Conservation (phyloP, 2,329 filamentous ascomycete genomes). For the Alternaria arborescens region DNA sequence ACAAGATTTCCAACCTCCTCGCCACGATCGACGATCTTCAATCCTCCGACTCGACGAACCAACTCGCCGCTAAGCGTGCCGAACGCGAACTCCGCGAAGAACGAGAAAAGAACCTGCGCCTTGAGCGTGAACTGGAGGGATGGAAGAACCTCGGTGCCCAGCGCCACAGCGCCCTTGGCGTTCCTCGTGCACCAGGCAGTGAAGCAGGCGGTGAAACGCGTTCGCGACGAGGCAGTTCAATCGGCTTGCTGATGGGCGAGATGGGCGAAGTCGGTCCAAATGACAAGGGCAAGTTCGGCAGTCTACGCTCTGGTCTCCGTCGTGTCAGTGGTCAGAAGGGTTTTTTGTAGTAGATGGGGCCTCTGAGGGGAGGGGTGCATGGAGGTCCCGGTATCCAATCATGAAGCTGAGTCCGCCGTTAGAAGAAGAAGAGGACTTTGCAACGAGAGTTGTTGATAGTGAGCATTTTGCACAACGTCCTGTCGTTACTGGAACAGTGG, state of each 20-base stretch:
- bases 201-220: slow-evolving; percentile 53
- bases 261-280: slow-evolving; percentile 42
- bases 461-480: background rate
- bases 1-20: slow-evolving; percentile 90
- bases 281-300: slow-evolving; percentile 47
- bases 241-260: slow-evolving; percentile 50
- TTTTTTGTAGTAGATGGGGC: slow-evolving; percentile 58
- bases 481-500: slow-evolving; percentile 18
- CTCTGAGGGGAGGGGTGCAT: slow-evolving; percentile 39
- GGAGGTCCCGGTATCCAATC: slow-evolving; percentile 41
- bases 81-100: slow-evolving; percentile 92
- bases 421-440: slow-evolving; percentile 39
- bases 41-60: slow-evolving; percentile 80
- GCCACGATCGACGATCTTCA: slow-evolving; percentile 94
- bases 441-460: slow-evolving; percentile 22
- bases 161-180: slow-evolving; percentile 51
- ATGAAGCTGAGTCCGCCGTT: slow-evolving; percentile 39
- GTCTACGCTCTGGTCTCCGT: slow-evolving; percentile 45
- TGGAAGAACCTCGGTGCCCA: slow-evolving; percentile 78
- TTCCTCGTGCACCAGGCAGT: slow-evolving; percentile 50
- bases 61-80: slow-evolving; percentile 82
- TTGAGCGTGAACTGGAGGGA: slow-evolving; percentile 89
- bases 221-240: slow-evolving; percentile 55
- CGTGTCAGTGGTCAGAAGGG: slow-evolving; percentile 58
- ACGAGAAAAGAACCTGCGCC: slow-evolving; percentile 76